Base-by-base conservation (phyloP, 1,139 yeast species). In the Yarrowia galli region DNA sequence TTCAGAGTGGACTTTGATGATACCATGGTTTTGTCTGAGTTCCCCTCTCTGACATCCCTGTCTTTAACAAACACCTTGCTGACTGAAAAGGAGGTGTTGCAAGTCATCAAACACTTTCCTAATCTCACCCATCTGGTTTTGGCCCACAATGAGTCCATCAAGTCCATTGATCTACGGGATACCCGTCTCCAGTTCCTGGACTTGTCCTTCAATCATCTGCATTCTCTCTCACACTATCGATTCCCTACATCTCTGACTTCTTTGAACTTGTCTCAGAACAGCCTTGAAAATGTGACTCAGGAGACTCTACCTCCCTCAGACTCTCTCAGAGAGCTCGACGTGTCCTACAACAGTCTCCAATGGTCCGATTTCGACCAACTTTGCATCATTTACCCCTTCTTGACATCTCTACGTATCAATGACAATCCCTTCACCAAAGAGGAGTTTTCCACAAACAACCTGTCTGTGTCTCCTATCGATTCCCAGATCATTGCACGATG, bases 401-500 rank as follows among this genome's bases (percentile, higher is more conserved):
- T 58, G 16, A 20, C 32, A 2, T 18, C 40, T 32, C 42, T 58
- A 6, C 40, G 64, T 2, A 43, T 58, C 51, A 58, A 58, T 15
- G 64, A 42, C 25, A 58, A 58, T 42, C 64, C 64, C 5, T 58
- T 43, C 6, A 58, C 64, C 6, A 12, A 58, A 16, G 64, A 58
- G 32, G 51, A 58, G 2, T 58, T 58, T 16, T 28, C 64, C 32
- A 43, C 49, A 3, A 58, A 22, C 32, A 40, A 18, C 8, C 51
- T 58, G 8, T 58, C 64, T 2, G 64, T 58, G 6, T 58, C 64
- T 4, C 64, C 64, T 13, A 43, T 58, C 2, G 64, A 42, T 18
- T 58, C 64, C 4, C 64, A 58, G 42, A 43, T 58, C 8, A 42
- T 58, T 20, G 64, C 64, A 0, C 51, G 64, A 12, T 58, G 64